phyloP scores from a whole-genome alignment of 192 early-diverging fungal genomes.

The Podila horticola region DNA sequence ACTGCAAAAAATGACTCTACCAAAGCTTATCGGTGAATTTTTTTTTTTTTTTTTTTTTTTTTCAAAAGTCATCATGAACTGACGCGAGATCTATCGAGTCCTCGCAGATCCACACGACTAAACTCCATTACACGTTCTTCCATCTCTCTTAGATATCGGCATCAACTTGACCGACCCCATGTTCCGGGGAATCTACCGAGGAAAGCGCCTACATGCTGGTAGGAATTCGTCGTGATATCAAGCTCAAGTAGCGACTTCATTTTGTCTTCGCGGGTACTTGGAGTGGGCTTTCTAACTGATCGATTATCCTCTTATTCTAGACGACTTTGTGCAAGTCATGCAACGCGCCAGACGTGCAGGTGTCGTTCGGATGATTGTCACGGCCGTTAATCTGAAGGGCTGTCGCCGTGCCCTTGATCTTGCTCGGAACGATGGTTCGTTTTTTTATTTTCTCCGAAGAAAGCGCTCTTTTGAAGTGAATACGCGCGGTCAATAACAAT shows the following conservation, averaged over 20 bases:
- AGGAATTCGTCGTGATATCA: background rate
- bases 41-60: too few species aligned
- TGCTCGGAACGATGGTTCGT: constrained; percentile 60
- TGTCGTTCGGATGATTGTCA: constrained; percentile 83
- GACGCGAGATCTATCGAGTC: background rate
- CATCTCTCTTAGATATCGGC: constrained; percentile 76
- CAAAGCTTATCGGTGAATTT: too few species aligned
- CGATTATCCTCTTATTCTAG: constrained; percentile 29
- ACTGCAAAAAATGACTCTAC: too few species aligned
- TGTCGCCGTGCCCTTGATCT: constrained; percentile 69
- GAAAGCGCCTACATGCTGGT: constrained; percentile 77
- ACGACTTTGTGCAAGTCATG: constrained; percentile 74
- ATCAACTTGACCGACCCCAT: constrained; percentile 90
- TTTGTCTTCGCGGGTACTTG: too few species aligned
- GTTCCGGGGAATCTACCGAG: constrained; percentile 85
- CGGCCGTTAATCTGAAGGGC: constrained; percentile 73
- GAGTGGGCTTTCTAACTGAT: background rate
- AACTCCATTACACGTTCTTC: background rate
- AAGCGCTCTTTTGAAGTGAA: background rate
- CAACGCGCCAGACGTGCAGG: constrained; percentile 69
- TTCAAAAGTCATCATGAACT: too few species aligned
- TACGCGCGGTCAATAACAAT: too few species aligned
- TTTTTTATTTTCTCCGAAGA: too few species aligned
- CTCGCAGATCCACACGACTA: too few species aligned
- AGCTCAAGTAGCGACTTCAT: too few species aligned